Evolutionary conservation across 306 rosid species (phyloP), one percentile per base, ranked within the genome.

Genomic region (Medicago arabica): DNA sequence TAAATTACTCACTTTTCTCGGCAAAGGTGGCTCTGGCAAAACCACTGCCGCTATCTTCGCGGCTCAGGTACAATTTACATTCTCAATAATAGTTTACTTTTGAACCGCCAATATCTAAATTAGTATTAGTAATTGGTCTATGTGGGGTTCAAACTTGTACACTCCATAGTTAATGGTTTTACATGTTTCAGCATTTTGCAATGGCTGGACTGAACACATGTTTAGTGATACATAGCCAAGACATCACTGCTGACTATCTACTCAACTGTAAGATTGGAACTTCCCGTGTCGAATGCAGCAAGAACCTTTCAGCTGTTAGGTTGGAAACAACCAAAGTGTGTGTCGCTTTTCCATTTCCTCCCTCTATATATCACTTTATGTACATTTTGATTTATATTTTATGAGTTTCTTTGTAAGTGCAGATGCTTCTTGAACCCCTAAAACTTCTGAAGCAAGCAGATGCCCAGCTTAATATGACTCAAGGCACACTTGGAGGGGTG

Each of bases 1-100:
- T 28, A 28, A 90, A 68, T 77, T 92, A 84, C 78, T 92, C 80
- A 90, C 98, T 54, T 94, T 94, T 83, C 85, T 94, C 67, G 98
- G 98, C 34, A 92, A 94, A 84, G 98, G 98, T 57, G 98, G 98
- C 59, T 94, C 96, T 0, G 97, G 97, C 28, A 94, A 94, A 83
- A 94, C 98, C 66, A 83, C 96, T 15, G 87, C 98, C 2, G 96
- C 98, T 49, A 78, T 91, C 70, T 89, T 92, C 80, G 96, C 97
- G 17, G 98, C 97, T 63, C 95, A 91, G 95, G 98, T 93, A 19
- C 72, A 18, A 0, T 58, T 67, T 54, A 1, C 25, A 10, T 1
- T 28, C 0, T 16, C 4, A 51, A 14, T 47, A 44, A 8, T 64
- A 44, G 12, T 11, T 44, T 13, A 44, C 1, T 44, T 6, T 44